Base-by-base conservation (phyloP, 805 yeast genomes). In the Wickerhamomyces silvicola region DNA sequence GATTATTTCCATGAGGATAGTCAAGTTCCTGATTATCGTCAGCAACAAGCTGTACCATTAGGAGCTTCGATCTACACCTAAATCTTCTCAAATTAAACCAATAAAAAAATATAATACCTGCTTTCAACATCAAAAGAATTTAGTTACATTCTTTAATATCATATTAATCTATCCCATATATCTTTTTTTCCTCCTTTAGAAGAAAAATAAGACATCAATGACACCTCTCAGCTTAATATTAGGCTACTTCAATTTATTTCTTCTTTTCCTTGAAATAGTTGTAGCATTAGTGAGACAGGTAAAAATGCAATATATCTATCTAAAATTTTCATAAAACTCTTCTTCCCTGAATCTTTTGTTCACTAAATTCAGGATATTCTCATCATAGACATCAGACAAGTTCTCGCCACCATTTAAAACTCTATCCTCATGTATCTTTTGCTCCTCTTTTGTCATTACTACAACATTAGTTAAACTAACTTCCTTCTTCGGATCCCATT, bases 371-470 rank as follows among this genome's bases (percentile, higher is more conserved):
- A 84, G 38, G 4, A 77, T 79, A 31, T 78, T 77, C 17, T 54
- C 46, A 3, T 75, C 48, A 52, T 88, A 88, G 3, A 87, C 84
- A 27, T 72, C 79, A 32, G 62, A 70, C 12, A 82, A 44, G 7
- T 42, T 48, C 54, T 78, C 78, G n/a, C 77, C 78, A 6, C 88
- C 90, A 18, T 62, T 66, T 36, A 92, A 61, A 3, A 90, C 79
- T 45, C 75, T 68, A 18, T 69, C 68, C 57, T 92, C 98, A 51
- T 92, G 99, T 10, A 44, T 50, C 41, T 67, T 73, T 50, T 81
- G 94, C 56, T 92, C 97, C 27, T 85, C 92, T 50, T 81, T 81
- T 3, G 95, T 87, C 79, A 92, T 68, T 3, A 90, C 66, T 6
- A 90, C 94, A 28, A 86, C 75, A 54, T 92, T 92, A 44, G 83